Evolutionary conservation across 257 asterid species (phyloP).

Genomic region (Cinchona pubescens): DNA sequence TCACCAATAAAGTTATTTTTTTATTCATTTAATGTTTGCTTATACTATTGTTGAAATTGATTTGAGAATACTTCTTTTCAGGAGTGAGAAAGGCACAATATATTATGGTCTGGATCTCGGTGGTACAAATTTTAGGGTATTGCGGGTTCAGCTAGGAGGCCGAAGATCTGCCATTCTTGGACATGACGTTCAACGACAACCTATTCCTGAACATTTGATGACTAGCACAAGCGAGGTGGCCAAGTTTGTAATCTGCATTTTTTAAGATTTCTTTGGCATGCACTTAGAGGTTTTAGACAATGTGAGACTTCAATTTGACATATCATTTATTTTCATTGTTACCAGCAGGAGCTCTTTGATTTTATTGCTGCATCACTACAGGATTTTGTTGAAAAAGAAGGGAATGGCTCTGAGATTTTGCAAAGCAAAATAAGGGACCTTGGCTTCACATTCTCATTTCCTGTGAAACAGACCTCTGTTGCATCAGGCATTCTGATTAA

Average conservation of each 20-base stretch:
- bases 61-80: conserved; percentile 11
- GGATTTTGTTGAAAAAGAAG: conserved; percentile 60
- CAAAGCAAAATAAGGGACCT: conserved; percentile 45
- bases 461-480: conserved; percentile 65
- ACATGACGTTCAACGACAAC: conserved; percentile 44
- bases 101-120: conserved; percentile 67
- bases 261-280: neutral
- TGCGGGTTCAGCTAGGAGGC: conserved; percentile 62
- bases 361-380: conserved; percentile 60
- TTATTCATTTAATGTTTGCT: neutral
- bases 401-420: conserved; percentile 29
- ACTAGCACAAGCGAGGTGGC: conserved; percentile 58
- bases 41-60: neutral
- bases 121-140: conserved; percentile 62
- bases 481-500: conserved; percentile 68
- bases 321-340: conserved; percentile 9
- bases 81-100: conserved; percentile 53
- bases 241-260: conserved; percentile 15
- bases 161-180: conserved; percentile 49
- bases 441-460: conserved; percentile 91
- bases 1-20: neutral
- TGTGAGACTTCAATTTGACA: neutral
- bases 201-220: conserved; percentile 59
- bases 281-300: neutral
- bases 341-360: conserved; percentile 72